Evolutionary conservation across 2,329 filamentous ascomycete species (phyloP), one percentile per base, ranked within the genome.

Genomic region (Aureobasidium melanogenum): DNA sequence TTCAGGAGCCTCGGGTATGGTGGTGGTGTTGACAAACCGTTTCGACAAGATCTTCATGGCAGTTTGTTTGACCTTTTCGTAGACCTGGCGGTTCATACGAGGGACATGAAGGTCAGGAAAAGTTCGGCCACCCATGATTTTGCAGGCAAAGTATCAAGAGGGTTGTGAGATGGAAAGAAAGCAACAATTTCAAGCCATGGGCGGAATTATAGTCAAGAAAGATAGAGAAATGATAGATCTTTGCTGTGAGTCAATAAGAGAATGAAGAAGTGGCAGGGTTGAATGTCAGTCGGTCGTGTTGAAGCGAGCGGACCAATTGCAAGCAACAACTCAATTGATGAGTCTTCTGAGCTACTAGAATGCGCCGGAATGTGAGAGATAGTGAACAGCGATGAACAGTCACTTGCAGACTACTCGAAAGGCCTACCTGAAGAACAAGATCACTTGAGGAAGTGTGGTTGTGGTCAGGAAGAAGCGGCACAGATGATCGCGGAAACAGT

Each of bases 1-100:
- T 1, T 71, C 85, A 0, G 89, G 88, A 0, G 83, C 87, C 66
- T 91, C 87, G 30, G 87, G 81, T 0, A 88, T 85, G 0, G 81
- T 78, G 0, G 78, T 80, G 5, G 88, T 83, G 8, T 74, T 75
- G 0, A 28, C 39, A 3, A 86, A 72, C 1, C 74, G 66, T 1
- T 73, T 71, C 0, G 89, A 78, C 1, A 78, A 70, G 6, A 61
- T 57, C 0, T 68, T 61, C 28, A 78, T 74, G 63, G 80, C 82
- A 0, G 75, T 68, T 0, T 71, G 64, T 24, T 81, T 82, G 30
- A 85, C 75, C 1, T 70, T 63, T 0, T 74, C 57, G 73, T 92
- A 93, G 34, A 87, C 72, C 0, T 71, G 65, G 1, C 76, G 75
- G 5, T 77, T 75, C 82, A 93, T 88, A 19, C 89, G 84, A 3